Evolutionary conservation across 495 filamentous ascomycete genomes (phyloP).

Genomic region (Daldinia bambusicola): DNA sequence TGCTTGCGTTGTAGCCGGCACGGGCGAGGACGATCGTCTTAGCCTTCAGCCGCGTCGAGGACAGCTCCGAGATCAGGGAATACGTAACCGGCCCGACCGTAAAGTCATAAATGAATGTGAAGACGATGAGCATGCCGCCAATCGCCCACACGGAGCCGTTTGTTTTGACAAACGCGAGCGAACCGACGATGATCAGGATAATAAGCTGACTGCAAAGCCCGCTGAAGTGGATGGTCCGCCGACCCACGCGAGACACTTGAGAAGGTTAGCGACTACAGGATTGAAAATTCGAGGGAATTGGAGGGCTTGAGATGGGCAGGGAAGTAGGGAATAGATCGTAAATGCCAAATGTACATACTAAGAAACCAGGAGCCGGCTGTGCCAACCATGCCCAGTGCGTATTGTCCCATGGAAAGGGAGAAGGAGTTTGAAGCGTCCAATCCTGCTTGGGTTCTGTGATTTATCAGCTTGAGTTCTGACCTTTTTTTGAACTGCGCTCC

Average conservation of each 20-base stretch:
- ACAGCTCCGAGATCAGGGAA: constrained; percentile 64
- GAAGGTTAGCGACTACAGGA: neutral
- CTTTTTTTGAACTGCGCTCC: neutral
- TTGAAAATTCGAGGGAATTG: no score
- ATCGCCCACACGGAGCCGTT: constrained; percentile 51
- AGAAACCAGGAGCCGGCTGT: constrained; percentile 64
- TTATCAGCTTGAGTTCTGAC: neutral
- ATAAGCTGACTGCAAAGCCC: constrained; percentile 53
- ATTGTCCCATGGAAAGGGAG: constrained; percentile 51
- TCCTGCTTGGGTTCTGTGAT: constrained; percentile 66
- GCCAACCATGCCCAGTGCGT: constrained; percentile 62
- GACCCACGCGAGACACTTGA: constrained; percentile 54
- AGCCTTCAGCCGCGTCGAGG: constrained; percentile 62
- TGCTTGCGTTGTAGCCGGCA: constrained; percentile 61
- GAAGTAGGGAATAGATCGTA: neutral
- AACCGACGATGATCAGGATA: constrained; percentile 55
- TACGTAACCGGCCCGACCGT: constrained; percentile 67
- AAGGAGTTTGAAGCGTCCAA: constrained; percentile 65
- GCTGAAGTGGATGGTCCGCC: constrained; percentile 61
- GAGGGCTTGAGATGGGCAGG: no score
- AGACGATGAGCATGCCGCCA: constrained; percentile 61
- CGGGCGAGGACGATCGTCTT: constrained; percentile 67
- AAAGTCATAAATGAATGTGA: constrained; percentile 64
- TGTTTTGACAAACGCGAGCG: constrained; percentile 39
- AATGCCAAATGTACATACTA: constrained; percentile 20